Conservation (phyloP, 1,284 basidiomycete genomes). For the Ceratobasidium sp. region DNA sequence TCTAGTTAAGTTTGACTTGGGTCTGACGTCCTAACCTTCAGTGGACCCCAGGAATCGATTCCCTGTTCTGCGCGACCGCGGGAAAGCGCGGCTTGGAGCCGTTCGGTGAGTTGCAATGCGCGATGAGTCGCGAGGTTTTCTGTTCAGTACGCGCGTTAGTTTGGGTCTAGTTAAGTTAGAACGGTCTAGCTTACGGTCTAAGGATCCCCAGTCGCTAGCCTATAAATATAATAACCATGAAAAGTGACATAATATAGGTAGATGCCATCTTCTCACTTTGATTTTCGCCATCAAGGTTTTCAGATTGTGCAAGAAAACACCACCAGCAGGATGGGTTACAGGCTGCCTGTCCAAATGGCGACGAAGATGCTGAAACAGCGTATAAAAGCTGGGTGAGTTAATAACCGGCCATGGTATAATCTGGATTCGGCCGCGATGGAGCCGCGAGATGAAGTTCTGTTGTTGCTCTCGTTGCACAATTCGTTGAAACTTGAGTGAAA, state of each 20-base stretch:
- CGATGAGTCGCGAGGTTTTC: conserved; percentile 45
- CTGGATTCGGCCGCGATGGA: conserved; percentile 58
- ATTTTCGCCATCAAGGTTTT: conserved; percentile 77
- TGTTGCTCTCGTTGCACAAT: conserved; percentile 73
- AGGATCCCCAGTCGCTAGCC: conserved; percentile 38
- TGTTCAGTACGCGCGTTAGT: too few species aligned
- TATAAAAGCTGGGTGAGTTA: conserved; percentile 58
- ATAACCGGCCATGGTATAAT: conserved; percentile 35
- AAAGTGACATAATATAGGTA: too few species aligned
- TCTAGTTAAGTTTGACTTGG: neutral
- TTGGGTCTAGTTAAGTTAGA: neutral
- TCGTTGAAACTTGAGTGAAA: conserved; percentile 67
- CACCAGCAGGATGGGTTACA: conserved; percentile 65
- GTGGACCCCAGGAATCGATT: neutral
- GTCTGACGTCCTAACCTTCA: neutral
- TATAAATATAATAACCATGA: conserved; percentile 14
- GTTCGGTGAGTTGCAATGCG: neutral
- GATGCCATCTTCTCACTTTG: conserved; percentile 69
- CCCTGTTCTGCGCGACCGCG: neutral
- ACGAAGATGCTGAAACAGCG: conserved; percentile 65
- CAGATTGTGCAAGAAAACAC: conserved; percentile 69
- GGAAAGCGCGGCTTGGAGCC: neutral
- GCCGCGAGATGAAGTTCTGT: conserved; percentile 71
- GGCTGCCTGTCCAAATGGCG: conserved; percentile 63
- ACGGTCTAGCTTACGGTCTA: conserved; percentile 49